Evolutionary conservation across 768 basidiomycete genomes (phyloP), one percentile per base, ranked within the genome.

Genomic region (Cystoderma amianthinum): DNA sequence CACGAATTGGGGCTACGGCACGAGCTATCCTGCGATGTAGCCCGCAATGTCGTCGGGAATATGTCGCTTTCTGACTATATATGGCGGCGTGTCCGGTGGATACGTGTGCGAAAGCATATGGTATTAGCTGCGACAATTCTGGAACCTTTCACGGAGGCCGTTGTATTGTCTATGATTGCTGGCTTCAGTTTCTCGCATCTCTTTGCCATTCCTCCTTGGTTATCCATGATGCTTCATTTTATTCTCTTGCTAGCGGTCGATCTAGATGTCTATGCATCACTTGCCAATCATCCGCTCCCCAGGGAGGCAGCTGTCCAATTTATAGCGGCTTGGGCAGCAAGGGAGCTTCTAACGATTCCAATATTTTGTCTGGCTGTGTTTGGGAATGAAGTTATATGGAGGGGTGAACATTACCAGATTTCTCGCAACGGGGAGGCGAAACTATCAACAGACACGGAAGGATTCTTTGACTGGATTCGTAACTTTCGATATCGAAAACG

Each of bases 41-140:
- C 85, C 1, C 75, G 80, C 34, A 96, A 98, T 54, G 80, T 82
- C 6, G 78, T 98, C 33, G 94, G 92, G 15, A 80, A 82, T 48
- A 93, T 99, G 85, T 68, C 82, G 2, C 67, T 98, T 39, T 62
- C 61, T 22, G 91, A 86, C 54, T 99, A 96, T 62, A 69, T 97
- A 44, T 79, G 79, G 72, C 76, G 96, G 24, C 81, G 96, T 20
- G 81, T 92, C 15, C 82, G 96, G 2, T 99, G 96, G 96, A 91
- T 99, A 53, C 80, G 96, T 33, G 95, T 98, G 22, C 79, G 96
- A 39, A 97, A 94, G 60, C 82, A 81, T 53, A 98, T 98, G 92
- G 85, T 89, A 5, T 58, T 89, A 32, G 69, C 75, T 6, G 94
- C 93, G 13, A 97, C 93, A 1, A 42, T 97, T 40, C 50, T 88